Percentiles rank a stretch among this genome's conserved stretches.
phyloP scores from a whole-genome alignment of 176 grass and related monocot genomes.

The Phoenix roebelenii region DNA sequence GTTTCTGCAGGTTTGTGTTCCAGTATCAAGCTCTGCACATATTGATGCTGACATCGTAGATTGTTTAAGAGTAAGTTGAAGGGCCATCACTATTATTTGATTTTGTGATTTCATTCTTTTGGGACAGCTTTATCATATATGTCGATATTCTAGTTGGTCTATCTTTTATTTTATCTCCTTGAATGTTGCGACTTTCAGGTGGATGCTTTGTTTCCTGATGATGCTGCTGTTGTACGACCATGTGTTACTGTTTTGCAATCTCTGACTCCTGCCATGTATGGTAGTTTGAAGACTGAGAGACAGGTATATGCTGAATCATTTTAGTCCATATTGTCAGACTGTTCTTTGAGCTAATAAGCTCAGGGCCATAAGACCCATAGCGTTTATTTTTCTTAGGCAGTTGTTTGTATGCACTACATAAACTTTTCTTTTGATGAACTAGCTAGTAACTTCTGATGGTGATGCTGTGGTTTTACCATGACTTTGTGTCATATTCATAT shows the following conservation, averaged over 20 bases:
- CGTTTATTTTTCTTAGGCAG: no score
- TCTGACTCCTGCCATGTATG: constrained; percentile 47
- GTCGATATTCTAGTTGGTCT: constrained; percentile 3
- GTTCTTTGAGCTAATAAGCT: no score
- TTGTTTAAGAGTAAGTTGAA: constrained; percentile 52
- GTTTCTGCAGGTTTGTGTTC: constrained; percentile 40
- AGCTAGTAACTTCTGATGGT: no score
- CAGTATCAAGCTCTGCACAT: constrained; percentile 23
- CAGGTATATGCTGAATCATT: constrained; percentile 36
- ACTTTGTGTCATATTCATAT: no score
- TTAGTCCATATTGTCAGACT: no score
- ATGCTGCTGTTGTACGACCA: constrained; percentile 44
- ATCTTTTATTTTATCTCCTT: no score
- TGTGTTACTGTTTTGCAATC: constrained; percentile 48
- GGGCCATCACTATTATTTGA: background rate
- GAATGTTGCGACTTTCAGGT: constrained; percentile 43
- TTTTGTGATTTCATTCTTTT: no score
- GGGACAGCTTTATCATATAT: background rate
- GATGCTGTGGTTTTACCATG: no score
- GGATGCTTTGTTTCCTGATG: constrained; percentile 36
- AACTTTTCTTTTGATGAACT: no score
- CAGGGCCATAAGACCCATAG: no score
- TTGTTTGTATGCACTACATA: no score
- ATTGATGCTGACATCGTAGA: constrained; percentile 32
- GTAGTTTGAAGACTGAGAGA: constrained; percentile 45